Base-by-base conservation (phyloP, 2,329 filamentous ascomycete genomes). In the Xylaria hypoxylon region DNA sequence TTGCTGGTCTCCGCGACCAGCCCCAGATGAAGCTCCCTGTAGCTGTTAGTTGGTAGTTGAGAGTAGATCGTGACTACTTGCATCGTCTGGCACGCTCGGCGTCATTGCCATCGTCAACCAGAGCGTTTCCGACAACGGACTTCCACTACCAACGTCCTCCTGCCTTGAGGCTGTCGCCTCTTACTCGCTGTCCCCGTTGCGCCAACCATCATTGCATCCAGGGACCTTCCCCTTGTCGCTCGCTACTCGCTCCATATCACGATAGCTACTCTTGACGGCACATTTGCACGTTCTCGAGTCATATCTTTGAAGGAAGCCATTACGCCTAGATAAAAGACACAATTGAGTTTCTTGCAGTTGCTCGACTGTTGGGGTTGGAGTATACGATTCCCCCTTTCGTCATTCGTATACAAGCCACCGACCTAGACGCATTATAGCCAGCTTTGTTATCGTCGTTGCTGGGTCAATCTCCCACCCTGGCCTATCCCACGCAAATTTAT, bases 161-260 rank as follows among this genome's bases (percentile, higher is more conserved):
- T 45, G 47, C 35, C 52, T 51, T 47, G 11, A 26, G 17, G 11
- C 55, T n/a, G 44, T 38, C 33, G 22, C 10, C 44, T n/a, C 24
- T 17, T 45, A 10, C 11, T 35, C 51, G 52, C 48, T 26, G 3
- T n/a, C 42, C 40, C 59, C 19, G 19, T 48, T 35, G 58, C 59
- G 55, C 55, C 55, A 44, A 31, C 51, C 52, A 33, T 45, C 24
- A 28, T 44, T 38, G 24, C 26, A 60, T 59, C 57, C 33, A 57
- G 45, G 62, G 61, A 52, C 28, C 45, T 47, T 70, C 63, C 71
- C 73, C 69, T 70, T 69, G 74, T 70, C 75, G 70, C 71, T 77
- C 75, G 74, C 72, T 77, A 72, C 62, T 72, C 65, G 68, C 57
- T 62, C 60, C 47, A 48, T 67, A 62, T 52, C 60, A 56, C 63